Percentiles rank a stretch among this genome's conserved stretches.
phyloP scores from a whole-genome alignment of 306 rosid genomes.

The Begonia loranthoides region DNA sequence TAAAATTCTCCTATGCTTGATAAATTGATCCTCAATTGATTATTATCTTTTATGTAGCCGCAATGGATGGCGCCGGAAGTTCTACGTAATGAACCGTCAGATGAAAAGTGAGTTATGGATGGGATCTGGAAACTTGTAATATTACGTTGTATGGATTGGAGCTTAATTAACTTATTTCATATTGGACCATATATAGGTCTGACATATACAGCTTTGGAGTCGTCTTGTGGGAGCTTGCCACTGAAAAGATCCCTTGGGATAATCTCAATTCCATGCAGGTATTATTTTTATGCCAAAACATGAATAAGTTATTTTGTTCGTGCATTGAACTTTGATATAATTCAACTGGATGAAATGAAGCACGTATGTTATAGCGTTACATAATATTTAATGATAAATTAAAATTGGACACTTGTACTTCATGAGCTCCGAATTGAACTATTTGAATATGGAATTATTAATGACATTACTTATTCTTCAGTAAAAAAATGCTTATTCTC shows the following conservation, averaged over 20 bases:
- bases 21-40: slow-evolving; percentile 4
- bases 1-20: too few species aligned
- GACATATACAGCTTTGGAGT: slow-evolving; percentile 98
- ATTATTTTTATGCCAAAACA: slow-evolving; percentile 16
- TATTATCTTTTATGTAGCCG: slow-evolving; percentile 48
- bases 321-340: too few species aligned
- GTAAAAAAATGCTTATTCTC: too few species aligned
- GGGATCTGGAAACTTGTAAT: too few species aligned
- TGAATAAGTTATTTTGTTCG: too few species aligned
- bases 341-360: too few species aligned
- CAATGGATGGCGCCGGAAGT: slow-evolving; percentile 99
- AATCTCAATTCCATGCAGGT: slow-evolving; percentile 98
- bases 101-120: slow-evolving; percentile 62
- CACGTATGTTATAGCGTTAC: too few species aligned
- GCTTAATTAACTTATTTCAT: not conserved
- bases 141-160: not conserved
- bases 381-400: too few species aligned
- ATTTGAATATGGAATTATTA: too few species aligned
- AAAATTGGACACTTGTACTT: too few species aligned
- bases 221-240: slow-evolving; percentile 92
- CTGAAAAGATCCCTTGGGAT: slow-evolving; percentile 98
- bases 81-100: slow-evolving; percentile 93
- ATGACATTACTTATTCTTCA: too few species aligned
- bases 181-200: slow-evolving; percentile 39
- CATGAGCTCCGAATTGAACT: too few species aligned